A percentile compares a stretch with the other conserved stretches of the same genome.
These are phyloP conservation scores for Kodamaea kaohsiungensis DNA, from an alignment of 805 yeast species.

Conservation along the genomic window DNA sequence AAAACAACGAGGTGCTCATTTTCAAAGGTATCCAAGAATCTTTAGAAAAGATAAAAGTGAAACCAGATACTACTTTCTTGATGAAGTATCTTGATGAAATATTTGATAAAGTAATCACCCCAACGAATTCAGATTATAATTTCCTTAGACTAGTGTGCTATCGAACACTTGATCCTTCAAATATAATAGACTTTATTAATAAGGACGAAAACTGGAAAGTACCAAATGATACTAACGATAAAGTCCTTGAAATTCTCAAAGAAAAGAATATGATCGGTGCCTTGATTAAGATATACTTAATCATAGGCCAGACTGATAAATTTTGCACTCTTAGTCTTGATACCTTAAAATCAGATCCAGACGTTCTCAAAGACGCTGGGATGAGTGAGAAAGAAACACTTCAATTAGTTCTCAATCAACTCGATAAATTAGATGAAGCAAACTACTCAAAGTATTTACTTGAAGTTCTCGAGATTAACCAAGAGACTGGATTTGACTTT, in stretches of 20 bases:
- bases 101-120: neutral
- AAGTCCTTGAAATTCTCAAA: slow-evolving; percentile 7
- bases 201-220: slow-evolving; percentile 14
- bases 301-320: slow-evolving; percentile 3
- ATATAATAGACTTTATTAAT: slow-evolving; percentile 5
- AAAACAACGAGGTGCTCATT: neutral
- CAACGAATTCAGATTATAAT: neutral
- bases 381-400: slow-evolving; percentile 6
- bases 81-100: slow-evolving; percentile 11
- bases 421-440: slow-evolving; percentile 20
- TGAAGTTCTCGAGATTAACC: slow-evolving; percentile 30
- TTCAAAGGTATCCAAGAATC: slow-evolving; percentile 11
- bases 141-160: slow-evolving; percentile 5
- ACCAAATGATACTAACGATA: neutral
- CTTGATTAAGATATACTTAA: slow-evolving; percentile 1
- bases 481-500: slow-evolving; percentile 30
- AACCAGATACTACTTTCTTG: slow-evolving; percentile 1
- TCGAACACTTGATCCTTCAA: neutral
- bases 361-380: neutral
- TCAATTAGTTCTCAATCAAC: slow-evolving; percentile 10
- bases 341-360: slow-evolving; percentile 3
- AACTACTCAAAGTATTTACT: slow-evolving; percentile 32
- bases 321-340: slow-evolving; percentile 7
- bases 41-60: neutral
- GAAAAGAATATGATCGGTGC: neutral